Percentiles rank a stretch among this genome's conserved stretches.
Evolutionary conservation across 176 grass and related monocot species (phyloP).

Genomic region (Phoenix roebelenii): DNA sequence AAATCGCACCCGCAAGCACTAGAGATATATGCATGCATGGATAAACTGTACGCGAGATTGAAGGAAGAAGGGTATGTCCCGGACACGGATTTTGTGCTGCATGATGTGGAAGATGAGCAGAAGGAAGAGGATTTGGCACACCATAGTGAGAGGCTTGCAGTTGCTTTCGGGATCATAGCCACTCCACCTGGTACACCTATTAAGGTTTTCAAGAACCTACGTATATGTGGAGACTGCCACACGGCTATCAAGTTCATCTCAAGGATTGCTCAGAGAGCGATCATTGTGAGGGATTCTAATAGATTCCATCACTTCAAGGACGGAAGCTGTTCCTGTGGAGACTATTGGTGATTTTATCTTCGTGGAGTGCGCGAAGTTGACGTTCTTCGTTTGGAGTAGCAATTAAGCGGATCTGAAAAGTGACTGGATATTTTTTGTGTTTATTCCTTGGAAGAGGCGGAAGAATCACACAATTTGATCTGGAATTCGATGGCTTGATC

Average conservation of each 20-base stretch:
- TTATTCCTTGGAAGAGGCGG: too few relatives aligned
- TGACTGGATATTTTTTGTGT: too few relatives aligned
- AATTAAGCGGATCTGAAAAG: too few relatives aligned
- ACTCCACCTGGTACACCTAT: conserved; percentile 28
- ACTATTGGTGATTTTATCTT: conserved; percentile 37
- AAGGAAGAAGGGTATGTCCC: conserved; percentile 53
- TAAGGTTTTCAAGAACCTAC: conserved; percentile 66
- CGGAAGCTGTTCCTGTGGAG: conserved; percentile 47
- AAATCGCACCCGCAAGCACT: conserved; percentile 47
- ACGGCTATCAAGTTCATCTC: conserved; percentile 56
- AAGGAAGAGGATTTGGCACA: conserved; percentile 58
- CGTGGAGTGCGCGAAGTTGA: too few relatives aligned
- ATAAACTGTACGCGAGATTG: conserved; percentile 36
- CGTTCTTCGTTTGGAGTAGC: too few relatives aligned
- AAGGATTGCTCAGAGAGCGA: conserved; percentile 29
- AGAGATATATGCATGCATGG: conserved; percentile 37
- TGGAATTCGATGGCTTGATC: too few relatives aligned
- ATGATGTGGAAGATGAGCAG: conserved; percentile 65
- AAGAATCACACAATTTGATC: too few relatives aligned
- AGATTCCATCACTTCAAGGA: conserved; percentile 62
- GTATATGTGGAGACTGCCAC: conserved; percentile 71
- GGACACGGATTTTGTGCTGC: conserved; percentile 52
- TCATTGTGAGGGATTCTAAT: conserved; percentile 50
- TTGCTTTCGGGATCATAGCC: conserved; percentile 66
- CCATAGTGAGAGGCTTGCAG: conserved; percentile 64